Conservation (phyloP, 345 rosid species). For the Erodium maritimum region DNA sequence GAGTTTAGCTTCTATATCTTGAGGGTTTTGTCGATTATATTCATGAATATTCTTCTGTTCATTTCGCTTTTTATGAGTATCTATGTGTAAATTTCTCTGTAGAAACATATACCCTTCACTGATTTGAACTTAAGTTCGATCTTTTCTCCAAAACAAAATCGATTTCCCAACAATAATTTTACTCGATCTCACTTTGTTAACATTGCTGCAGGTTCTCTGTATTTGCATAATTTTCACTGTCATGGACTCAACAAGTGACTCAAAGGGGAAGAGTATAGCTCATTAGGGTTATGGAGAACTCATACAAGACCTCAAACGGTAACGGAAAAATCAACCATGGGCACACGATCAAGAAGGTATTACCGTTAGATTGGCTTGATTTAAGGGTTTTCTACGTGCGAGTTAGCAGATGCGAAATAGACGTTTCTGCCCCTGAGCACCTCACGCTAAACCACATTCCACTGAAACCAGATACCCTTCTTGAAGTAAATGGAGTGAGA, state of each 20-base stretch:
- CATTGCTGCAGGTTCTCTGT: constrained; percentile 10
- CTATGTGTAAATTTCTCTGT: no score
- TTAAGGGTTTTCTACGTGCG: constrained; percentile 83
- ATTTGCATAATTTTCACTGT: constrained; percentile 9
- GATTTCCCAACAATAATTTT: no score
- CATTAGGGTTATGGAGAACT: constrained; percentile 36
- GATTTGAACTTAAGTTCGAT: no score
- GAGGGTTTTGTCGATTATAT: no score
- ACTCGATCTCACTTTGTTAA: no score
- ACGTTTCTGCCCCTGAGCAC: constrained; percentile 48
- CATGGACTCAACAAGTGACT: constrained; percentile 15
- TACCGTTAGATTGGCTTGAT: constrained; percentile 51
- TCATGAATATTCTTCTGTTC: no score
- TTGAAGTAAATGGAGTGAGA: constrained; percentile 70
- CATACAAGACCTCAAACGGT: constrained; percentile 26
- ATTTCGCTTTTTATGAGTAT: no score
- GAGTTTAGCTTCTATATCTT: no score
- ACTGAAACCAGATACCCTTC: constrained; percentile 46
- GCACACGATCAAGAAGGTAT: constrained; percentile 20
- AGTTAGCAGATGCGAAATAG: constrained; percentile 46
- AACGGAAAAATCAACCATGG: constrained; percentile 25
- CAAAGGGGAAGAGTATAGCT: constrained; percentile 11
- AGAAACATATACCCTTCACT: no score
- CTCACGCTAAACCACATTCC: constrained; percentile 69
- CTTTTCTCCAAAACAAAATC: no score